phyloP scores from a whole-genome alignment of 441 rosid species.

The Sinapis alba region DNA sequence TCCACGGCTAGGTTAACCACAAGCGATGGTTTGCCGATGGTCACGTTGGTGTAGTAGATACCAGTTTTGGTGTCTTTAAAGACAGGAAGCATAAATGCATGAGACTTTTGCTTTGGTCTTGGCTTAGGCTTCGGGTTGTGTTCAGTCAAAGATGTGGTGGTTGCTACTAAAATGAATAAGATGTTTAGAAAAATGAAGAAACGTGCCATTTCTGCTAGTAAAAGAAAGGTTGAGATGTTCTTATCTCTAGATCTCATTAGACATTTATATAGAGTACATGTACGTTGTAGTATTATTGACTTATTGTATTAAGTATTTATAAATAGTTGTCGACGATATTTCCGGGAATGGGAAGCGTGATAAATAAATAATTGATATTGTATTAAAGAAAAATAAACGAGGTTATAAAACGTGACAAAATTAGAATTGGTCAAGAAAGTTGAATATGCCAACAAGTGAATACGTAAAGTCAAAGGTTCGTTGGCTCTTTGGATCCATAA shows the following conservation, averaged over 20 bases:
- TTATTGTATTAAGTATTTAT: neutral
- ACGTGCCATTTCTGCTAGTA: neutral
- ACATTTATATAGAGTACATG: neutral
- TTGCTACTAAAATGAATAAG: neutral
- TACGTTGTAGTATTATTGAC: neutral
- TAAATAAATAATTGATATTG: neutral
- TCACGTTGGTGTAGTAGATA: neutral
- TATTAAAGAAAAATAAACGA: neutral
- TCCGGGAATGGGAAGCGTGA: neutral
- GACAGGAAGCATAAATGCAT: neutral
- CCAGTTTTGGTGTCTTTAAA: neutral
- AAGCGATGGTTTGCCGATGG: neutral
- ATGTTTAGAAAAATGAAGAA: neutral
- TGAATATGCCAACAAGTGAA: neutral
- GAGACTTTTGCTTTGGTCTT: neutral
- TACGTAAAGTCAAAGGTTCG: neutral
- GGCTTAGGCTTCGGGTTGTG: neutral
- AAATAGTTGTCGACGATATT: neutral
- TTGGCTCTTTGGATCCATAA: neutral
- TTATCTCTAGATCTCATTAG: neutral
- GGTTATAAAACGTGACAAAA: neutral
- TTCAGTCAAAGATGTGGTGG: neutral
- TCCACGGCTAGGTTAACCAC: neutral
- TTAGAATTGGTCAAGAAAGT: neutral
- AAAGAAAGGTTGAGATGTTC: neutral